Base-by-base conservation (phyloP, 257 asterid genomes). In the Gentiana macrophylla region DNA sequence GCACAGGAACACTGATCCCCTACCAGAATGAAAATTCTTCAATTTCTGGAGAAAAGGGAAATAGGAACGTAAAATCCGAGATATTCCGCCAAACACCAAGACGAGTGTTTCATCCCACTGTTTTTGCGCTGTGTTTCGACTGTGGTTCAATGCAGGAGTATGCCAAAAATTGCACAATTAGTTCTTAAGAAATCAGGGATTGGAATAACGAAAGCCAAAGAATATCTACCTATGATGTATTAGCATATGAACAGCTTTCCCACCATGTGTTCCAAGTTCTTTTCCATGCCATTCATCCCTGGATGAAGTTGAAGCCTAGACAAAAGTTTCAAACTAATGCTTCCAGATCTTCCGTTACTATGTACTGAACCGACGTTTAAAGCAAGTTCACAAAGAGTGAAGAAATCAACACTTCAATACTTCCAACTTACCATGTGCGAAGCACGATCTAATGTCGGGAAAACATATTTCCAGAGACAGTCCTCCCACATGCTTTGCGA, bases 81-180 rank as follows among this genome's bases (percentile, higher is more conserved):
- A 80, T 72, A 91, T 82, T 76, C 98, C 98, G 55, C 96, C 92
- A 36, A 87, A 79, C 59, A 91, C 89, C 67, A 91, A 87, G 67
- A 84, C 98, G 74, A 91, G 96, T 48, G 98, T 87, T 84, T 91
- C 98, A 76, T 91, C 95, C 98, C 98, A 91, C 78, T 91, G 98
- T 70, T 91, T 91, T 70, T 91, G 98, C 80, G 92, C 95, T 41
- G 98, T 91, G 74, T 91, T 91, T 55, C 98, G 98, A 72, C 98
- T 91, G 83, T 76, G 61, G 62, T 65, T 46, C 62, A 54, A 61
- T 65, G 54, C 49, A 64, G 24, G 24, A 13, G 52, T 37, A 62
- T 62, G 35, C 48, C 43, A 49, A n/a, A 56, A 55, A 15, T 64
- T 47, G 41, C 36, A 56, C 32, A 34, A 51, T 46, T 35, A 44